A percentile compares a stretch with the other conserved stretches of the same genome.
These are phyloP conservation scores for Zygosaccharomyces pseudobailii DNA, from an alignment of 1,139 yeast genomes.

Conservation along the genomic window DNA sequence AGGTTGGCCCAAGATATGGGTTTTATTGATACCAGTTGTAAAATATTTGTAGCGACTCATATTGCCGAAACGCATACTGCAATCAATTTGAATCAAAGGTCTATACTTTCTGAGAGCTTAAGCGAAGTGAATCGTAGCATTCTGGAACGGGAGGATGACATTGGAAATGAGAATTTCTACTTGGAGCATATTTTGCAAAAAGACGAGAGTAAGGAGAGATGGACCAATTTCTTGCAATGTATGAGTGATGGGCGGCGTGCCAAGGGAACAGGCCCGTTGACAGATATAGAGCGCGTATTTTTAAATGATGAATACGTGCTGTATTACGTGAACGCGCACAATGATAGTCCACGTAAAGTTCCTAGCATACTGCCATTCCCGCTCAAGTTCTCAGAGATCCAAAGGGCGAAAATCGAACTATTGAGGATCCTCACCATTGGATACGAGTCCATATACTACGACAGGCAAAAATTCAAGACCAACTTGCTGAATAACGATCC, in stretches of 20 bases:
- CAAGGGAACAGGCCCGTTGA: constrained; percentile 22
- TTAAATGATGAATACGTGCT: constrained; percentile 31
- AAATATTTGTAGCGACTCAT: constrained; percentile 78
- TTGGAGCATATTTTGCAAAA: constrained; percentile 22
- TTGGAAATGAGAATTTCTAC: constrained; percentile 34
- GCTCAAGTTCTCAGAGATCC: constrained; percentile 53
- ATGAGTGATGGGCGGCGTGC: constrained; percentile 25
- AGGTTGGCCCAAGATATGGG: constrained; percentile 86
- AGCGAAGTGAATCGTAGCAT: constrained; percentile 54
- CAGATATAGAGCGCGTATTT: constrained; percentile 31
- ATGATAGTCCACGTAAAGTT: constrained; percentile 9
- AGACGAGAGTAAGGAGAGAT: constrained; percentile 32
- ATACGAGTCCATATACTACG: constrained; percentile 75
- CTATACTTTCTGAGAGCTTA: constrained; percentile 63
- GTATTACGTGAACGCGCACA: constrained; percentile 20
- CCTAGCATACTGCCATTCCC: constrained; percentile 17
- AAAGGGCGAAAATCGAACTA: constrained; percentile 74
- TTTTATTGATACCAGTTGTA: constrained; percentile 65
- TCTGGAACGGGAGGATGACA: constrained; percentile 36
- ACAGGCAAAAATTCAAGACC: constrained; percentile 43
- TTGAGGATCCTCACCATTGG: constrained; percentile 77
- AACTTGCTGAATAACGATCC: constrained; percentile 37
- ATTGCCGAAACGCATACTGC: constrained; percentile 75
- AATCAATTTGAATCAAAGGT: constrained; percentile 63
- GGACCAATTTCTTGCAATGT: constrained; percentile 19